phyloP scores from a whole-genome alignment of 306 rosid species.

The Fagus sylvatica region DNA sequence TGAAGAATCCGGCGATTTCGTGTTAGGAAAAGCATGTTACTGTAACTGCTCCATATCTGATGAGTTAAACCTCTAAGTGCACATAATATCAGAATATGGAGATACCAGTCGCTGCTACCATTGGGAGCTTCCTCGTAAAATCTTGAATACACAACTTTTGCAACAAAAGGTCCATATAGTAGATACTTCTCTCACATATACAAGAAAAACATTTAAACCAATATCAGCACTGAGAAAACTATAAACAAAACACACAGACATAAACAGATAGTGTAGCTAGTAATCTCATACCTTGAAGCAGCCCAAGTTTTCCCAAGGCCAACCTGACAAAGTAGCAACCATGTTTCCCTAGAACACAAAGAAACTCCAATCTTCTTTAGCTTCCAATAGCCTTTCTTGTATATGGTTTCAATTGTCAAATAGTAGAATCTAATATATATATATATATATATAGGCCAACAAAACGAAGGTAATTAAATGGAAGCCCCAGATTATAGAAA shows the following conservation, averaged over 20 bases:
- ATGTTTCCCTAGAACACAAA: conserved; percentile 24
- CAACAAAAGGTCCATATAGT: conserved; percentile 64
- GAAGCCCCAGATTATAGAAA: conserved; percentile 1
- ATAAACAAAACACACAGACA: not conserved
- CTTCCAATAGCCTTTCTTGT: conserved; percentile 6
- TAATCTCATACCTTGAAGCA: conserved; percentile 53
- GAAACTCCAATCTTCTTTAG: not conserved
- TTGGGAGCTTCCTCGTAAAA: conserved; percentile 42
- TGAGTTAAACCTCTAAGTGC: conserved; percentile 47
- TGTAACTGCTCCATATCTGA: conserved; percentile 46
- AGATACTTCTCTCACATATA: conserved; percentile 44
- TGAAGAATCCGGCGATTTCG: conserved; percentile 56
- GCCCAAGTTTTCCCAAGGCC: conserved; percentile 92
- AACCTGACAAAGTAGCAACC: conserved; percentile 71
- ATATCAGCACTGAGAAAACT: not conserved
- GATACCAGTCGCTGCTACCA: conserved; percentile 47
- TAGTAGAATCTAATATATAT: not conserved
- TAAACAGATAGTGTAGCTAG: no score
- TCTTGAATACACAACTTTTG: conserved; percentile 47
- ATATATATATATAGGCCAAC: not conserved
- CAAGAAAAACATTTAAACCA: not conserved
- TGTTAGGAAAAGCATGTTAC: conserved; percentile 68
- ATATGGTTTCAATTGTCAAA: not conserved
- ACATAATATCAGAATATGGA: conserved; percentile 56
- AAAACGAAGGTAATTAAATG: not conserved